Conservation (phyloP, 2,329 filamentous ascomycete species). For the Periglandula ipomoeae region DNA sequence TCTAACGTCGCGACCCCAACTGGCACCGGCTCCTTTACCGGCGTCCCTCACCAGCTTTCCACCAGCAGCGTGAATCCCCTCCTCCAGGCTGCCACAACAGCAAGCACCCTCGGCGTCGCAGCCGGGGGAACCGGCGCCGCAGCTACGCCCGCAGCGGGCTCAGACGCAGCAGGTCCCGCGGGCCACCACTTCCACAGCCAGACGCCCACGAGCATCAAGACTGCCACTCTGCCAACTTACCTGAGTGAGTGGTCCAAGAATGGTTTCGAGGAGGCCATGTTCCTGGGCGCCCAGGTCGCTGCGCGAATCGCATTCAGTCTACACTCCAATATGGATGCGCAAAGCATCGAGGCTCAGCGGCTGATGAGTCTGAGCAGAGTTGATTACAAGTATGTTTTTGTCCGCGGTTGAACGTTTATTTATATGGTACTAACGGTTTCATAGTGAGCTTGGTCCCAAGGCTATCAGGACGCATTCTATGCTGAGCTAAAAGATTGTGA, state of each 20-base stretch:
- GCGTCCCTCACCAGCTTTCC: slow-evolving; percentile 44
- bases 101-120: slow-evolving; percentile 42
- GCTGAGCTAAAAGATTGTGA: slow-evolving; percentile 32
- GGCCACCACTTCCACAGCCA: slow-evolving; percentile 50
- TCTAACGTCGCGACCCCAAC: slow-evolving; percentile 87
- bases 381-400: slow-evolving; percentile 49
- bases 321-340: slow-evolving; percentile 45
- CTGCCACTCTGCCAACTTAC: slow-evolving; percentile 70
- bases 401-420: not conserved
- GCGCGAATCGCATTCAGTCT: slow-evolving; percentile 53
- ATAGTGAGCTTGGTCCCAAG: slow-evolving; percentile 46
- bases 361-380: slow-evolving; percentile 48
- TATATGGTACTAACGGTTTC: not conserved
- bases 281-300: slow-evolving; percentile 80
- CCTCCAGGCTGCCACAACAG: slow-evolving; percentile 81
- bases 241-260: slow-evolving; percentile 85
- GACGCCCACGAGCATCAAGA: slow-evolving; percentile 78
- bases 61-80: slow-evolving; percentile 73
- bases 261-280: slow-evolving; percentile 70
- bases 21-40: slow-evolving; percentile 58
- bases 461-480: slow-evolving; percentile 44
- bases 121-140: slow-evolving; percentile 26
- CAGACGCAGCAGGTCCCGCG: slow-evolving; percentile 25
- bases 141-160: slow-evolving; percentile 32
- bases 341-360: slow-evolving; percentile 42